phyloP scores from a whole-genome alignment of 164 flowering plant species.

The Euptelea pleiosperma region DNA sequence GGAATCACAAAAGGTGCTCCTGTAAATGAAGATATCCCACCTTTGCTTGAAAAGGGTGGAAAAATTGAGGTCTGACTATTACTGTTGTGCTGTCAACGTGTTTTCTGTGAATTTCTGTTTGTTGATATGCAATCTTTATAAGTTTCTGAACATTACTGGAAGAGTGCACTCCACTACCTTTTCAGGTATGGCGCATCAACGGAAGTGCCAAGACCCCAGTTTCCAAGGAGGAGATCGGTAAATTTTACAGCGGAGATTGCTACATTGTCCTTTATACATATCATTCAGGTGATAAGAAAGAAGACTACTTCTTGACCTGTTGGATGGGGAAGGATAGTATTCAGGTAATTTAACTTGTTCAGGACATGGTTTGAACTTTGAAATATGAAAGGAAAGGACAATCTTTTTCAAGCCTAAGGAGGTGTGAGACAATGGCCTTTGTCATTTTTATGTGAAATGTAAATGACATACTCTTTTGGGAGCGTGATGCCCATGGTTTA shows the following conservation, averaged over 20 bases:
- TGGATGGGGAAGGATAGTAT: slow-evolving; percentile 96
- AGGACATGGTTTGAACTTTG: neutral
- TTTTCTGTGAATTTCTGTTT: slow-evolving; percentile 1
- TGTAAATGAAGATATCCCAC: slow-evolving; percentile 85
- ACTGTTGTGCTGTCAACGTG: neutral
- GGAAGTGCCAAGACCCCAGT: slow-evolving; percentile 90
- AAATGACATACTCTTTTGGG: too few relatives aligned
- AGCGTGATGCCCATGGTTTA: too few relatives aligned
- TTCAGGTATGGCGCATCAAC: slow-evolving; percentile 89
- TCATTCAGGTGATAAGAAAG: slow-evolving; percentile 88
- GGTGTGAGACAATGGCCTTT: too few relatives aligned
- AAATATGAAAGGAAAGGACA: neutral
- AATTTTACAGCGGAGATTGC: slow-evolving; percentile 96
- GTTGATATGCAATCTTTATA: neutral
- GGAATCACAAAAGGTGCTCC: slow-evolving; percentile 70
- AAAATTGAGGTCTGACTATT: slow-evolving; percentile 68
- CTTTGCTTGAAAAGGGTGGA: slow-evolving; percentile 91
- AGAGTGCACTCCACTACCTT: slow-evolving; percentile 9
- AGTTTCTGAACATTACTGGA: neutral
- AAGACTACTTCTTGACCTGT: slow-evolving; percentile 80
- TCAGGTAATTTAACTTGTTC: slow-evolving; percentile 54
- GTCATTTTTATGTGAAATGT: too few relatives aligned
- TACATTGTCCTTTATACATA: slow-evolving; percentile 91
- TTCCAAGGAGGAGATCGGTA: slow-evolving; percentile 82
- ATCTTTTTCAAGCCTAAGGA: neutral